These are phyloP conservation scores for Linaria vulgaris DNA, from an alignment of 257 asterid species.

Conservation along the genomic window DNA sequence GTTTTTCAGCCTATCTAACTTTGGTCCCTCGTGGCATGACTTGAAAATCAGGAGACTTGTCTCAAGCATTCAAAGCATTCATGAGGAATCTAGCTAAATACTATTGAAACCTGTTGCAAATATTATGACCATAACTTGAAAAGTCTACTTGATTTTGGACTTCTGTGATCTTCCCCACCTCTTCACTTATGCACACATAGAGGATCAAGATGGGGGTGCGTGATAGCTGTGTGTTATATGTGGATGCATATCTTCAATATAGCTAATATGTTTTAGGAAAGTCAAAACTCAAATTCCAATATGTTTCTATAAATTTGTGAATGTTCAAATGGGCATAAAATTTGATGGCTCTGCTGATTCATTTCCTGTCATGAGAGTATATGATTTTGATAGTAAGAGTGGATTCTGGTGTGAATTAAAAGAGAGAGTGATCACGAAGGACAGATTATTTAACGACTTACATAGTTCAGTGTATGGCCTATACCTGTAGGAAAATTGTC, in stretches of 20 bases:
- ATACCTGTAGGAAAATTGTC: background rate
- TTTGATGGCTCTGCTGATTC: background rate
- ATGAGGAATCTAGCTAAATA: constrained; percentile 5
- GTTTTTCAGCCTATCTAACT: background rate
- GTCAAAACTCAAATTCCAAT: background rate
- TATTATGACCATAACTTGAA: background rate
- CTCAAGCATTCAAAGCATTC: background rate
- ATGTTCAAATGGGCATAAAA: background rate
- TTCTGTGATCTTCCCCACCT: background rate
- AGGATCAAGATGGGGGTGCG: background rate
- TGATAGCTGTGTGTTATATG: background rate
- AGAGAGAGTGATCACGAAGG: background rate
- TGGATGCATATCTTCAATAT: no score
- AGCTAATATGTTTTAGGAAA: background rate
- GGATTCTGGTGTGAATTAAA: background rate
- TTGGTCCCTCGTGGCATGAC: constrained; percentile 1
- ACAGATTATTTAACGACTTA: background rate
- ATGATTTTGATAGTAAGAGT: background rate
- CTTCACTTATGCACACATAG: background rate
- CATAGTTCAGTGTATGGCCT: background rate
- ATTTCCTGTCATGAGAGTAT: background rate
- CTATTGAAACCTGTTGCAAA: background rate
- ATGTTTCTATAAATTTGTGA: constrained; percentile 3
- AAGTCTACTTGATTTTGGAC: background rate
- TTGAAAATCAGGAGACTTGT: background rate